Evolutionary conservation across 306 rosid species (phyloP).

Genomic region (Trifolium repens): DNA sequence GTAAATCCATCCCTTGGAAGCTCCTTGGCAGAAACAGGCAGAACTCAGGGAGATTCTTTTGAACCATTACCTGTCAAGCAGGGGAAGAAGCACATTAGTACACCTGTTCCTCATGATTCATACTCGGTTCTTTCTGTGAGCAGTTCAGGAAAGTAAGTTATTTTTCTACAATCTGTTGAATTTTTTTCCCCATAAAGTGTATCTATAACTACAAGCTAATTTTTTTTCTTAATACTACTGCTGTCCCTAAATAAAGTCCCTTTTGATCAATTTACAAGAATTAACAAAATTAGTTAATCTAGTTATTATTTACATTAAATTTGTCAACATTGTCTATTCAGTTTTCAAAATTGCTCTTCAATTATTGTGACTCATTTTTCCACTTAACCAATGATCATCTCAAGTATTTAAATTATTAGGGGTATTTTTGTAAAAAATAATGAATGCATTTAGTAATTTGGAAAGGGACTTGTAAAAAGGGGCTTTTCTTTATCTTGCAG

Average conservation of each 20-base stretch:
- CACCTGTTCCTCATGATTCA: constrained; percentile 98
- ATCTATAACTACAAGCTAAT: constrained; percentile 12
- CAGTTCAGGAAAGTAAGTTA: constrained; percentile 98
- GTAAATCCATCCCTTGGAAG: constrained; percentile 97
- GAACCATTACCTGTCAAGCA: constrained; percentile 94
- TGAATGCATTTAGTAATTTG: background rate
- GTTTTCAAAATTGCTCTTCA: background rate
- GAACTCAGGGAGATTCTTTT: constrained; percentile 73
- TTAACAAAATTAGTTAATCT: background rate
- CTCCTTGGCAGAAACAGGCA: constrained; percentile 84
- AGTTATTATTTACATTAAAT: background rate
- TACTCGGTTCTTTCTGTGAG: constrained; percentile 95
- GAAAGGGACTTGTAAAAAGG: background rate
- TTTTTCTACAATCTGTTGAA: constrained; percentile 21
- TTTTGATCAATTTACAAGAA: background rate
- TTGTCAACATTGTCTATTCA: background rate
- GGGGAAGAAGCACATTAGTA: constrained; percentile 88
- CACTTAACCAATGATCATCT: background rate
- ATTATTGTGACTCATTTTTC: background rate
- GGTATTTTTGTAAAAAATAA: background rate
- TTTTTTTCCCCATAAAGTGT: background rate
- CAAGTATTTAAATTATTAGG: background rate
- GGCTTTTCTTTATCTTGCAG: background rate
- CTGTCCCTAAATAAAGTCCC: background rate
- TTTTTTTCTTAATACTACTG: constrained; percentile 18